phyloP scores from a whole-genome alignment of 176 grass and related monocot genomes.

The Alloteropsis semialata region DNA sequence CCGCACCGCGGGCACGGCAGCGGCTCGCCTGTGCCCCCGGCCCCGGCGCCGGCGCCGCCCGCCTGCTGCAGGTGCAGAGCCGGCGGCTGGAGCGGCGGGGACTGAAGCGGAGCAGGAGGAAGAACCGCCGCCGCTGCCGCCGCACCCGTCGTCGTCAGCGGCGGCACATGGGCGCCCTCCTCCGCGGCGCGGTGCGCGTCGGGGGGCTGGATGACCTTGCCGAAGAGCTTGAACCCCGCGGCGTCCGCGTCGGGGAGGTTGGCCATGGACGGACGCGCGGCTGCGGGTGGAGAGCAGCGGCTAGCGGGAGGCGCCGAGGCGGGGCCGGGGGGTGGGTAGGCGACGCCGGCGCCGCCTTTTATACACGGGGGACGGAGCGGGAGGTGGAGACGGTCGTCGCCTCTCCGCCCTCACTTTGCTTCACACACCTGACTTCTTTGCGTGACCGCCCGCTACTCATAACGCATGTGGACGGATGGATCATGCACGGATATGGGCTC shows the following conservation, averaged over 20 bases:
- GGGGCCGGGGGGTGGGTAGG: conserved; percentile 1
- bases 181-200: conserved; percentile 15
- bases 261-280: conserved; percentile 18
- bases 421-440: conserved; percentile 36
- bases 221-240: conserved; percentile 87
- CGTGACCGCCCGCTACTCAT: conserved; percentile 23
- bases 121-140: neutral
- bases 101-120: neutral
- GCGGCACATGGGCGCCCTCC: neutral
- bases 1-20: conserved; percentile 81
- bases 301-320: neutral
- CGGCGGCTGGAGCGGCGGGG: conserved; percentile 13
- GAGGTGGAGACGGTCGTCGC: conserved; percentile 14
- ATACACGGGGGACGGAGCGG: conserved; percentile 16
- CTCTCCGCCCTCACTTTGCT: conserved; percentile 25
- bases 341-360: conserved; percentile 23
- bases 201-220: conserved; percentile 68
- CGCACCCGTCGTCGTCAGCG: neutral
- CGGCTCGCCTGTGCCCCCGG: conserved; percentile 16
- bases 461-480: neutral
- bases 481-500: conserved; percentile 13
- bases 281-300: neutral
- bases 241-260: conserved; percentile 39
- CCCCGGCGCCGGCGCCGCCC: neutral
- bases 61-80: neutral